Evolutionary conservation across 192 early-diverging fungal species (phyloP).

Genomic region (Dissophora globulifera): DNA sequence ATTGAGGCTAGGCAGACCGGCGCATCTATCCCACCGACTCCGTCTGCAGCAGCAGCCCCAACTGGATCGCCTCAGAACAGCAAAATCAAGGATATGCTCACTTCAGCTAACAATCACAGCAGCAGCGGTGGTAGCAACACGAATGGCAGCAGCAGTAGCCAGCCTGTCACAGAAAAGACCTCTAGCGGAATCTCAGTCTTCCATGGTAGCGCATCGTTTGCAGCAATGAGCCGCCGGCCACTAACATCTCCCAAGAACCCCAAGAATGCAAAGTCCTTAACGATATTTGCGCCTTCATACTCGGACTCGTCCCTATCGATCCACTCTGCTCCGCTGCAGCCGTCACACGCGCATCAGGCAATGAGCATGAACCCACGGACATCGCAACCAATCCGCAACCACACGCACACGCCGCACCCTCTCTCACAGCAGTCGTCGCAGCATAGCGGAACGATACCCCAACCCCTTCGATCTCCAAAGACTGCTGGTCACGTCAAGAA

Average conservation of each 20-base stretch:
- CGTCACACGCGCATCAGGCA: slow-evolving; percentile 49
- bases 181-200: slow-evolving; percentile 41
- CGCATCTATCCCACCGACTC: neutral
- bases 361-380: slow-evolving; percentile 50
- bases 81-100: slow-evolving; percentile 2
- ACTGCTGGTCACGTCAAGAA: slow-evolving; percentile 27
- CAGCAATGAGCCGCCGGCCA: slow-evolving; percentile 30
- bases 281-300: slow-evolving; percentile 64
- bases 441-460: slow-evolving; percentile 25
- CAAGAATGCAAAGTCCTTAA: slow-evolving; percentile 61
- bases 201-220: slow-evolving; percentile 44
- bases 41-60: slow-evolving; percentile 3
- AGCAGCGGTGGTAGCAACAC: no score
- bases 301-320: slow-evolving; percentile 55
- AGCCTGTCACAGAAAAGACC: slow-evolving; percentile 45
- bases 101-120: neutral
- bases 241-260: slow-evolving; percentile 55
- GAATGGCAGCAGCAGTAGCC: slow-evolving; percentile 29
- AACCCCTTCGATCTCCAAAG: slow-evolving; percentile 41
- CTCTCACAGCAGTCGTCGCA: slow-evolving; percentile 24
- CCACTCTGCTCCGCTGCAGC: slow-evolving; percentile 60
- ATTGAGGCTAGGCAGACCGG: slow-evolving; percentile 65
- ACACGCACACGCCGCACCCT: slow-evolving; percentile 28
- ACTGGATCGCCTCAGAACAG: neutral
- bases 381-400: slow-evolving; percentile 33